Base-by-base conservation (phyloP, 1,284 basidiomycete species). In the Erythrobasidium hasegawianum region DNA sequence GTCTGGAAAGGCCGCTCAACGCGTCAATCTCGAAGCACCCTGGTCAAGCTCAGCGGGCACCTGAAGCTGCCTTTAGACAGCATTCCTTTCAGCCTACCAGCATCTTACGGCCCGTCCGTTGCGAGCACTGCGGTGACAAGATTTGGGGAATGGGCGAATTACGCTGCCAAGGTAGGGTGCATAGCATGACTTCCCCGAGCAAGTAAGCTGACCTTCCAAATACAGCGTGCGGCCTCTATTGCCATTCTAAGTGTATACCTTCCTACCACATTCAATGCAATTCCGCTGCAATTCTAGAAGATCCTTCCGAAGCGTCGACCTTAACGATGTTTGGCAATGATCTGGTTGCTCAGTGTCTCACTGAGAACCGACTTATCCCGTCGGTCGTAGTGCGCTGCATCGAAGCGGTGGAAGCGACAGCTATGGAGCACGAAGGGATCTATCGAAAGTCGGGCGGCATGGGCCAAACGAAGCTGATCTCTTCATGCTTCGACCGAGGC, bases 111-210 rank as follows among this genome's bases (percentile, higher is more conserved):
- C 89, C 96, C 64, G 87, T 90, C 16, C 83, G 90, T 52, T 98
- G 95, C 76, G 93, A 97, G 75, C 87, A 95, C 65, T 98, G 95
- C 76, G 87, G 87, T 43, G 96, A 97, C 75, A 98, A 97, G 81
- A 87, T 98, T 87, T 98, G 94, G 93, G 95, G 95, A 4, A 86
- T 94, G 41, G 90, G 93, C 60, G 83, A 84, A 77, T 82, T 92
- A 66, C 86, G 90, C 38, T 98, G 95, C 76, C 84, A 86, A 68
- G 82, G 92, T 91, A 73, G 76, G 87, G 81, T 7, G 54, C 57
- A 56, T 14, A 22, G 14, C 26, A 20, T 58, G 3, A 40, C 20
- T 47, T 14, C 7, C 8, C 7, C 5, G 4, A n/a, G 14, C 24
- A 4, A 39, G 1, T 1, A 5, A 16, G 8, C 24, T 18, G 18